Evolutionary conservation across 495 filamentous ascomycete species (phyloP), one percentile per base, ranked within the genome.

Genomic region (Penicillium samsonianum): DNA sequence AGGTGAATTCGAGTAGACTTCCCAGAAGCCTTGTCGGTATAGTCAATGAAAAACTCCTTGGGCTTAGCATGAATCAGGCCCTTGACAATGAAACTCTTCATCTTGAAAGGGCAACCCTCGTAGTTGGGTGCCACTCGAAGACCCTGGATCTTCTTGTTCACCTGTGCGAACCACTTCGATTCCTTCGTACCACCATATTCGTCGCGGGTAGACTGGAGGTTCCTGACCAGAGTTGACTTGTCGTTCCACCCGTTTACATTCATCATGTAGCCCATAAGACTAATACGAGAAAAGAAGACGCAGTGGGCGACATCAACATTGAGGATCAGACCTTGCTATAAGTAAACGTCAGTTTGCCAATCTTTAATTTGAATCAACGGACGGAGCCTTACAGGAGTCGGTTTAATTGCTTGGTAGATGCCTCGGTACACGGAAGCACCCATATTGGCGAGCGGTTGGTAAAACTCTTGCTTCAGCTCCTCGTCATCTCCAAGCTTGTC

Each of bases 341-440:
- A 41, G 68, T 45, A 72, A 67, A 40, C 19, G 19, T 19, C 57
- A 19, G 11, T 8, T 25, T n/a, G 5, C 44, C 3, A 22, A 35
- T 20, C 9, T 26, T 8, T 1, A 20, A 28, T 30, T 46, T 25
- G 33, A 45, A 54, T 14, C 8, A 35, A 20, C 20, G 20, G 14
- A 11, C 7, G 28, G 5, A 12, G 19, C 58, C 76, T 78, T 78
- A 83, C 82, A 60, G 82, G 69, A 45, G 82, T 86, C 9, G 90
- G 77, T 43, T 90, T 83, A 52, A 96, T 85, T 11, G 90, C 88
- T 35, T 90, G 81, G 58, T 94, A 97, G 26, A 91, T 85, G 42
- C 91, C 92, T 63, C 92, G 93, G 76, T 90, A 85, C 14, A 88
- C 89, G 57, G 91, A 83, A 19, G 93, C 80, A 42, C 87, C 87